A percentile compares a stretch with the other conserved stretches of the same genome.
phyloP scores from a whole-genome alignment of 768 basidiomycete species.

The Lepiota brunneoincarnata region DNA sequence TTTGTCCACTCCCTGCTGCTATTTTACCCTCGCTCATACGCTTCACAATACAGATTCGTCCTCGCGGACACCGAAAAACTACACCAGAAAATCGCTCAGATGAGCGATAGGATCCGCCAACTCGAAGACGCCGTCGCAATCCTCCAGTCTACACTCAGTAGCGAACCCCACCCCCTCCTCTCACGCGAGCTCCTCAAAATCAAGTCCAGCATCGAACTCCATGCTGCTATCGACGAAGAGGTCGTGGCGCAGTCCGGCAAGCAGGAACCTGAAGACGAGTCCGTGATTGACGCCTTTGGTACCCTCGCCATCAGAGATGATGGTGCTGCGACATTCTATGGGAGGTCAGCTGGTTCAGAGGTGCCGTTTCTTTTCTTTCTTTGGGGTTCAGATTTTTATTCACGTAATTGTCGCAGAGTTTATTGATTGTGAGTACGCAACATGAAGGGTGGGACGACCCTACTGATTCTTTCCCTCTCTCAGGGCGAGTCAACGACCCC shows the following conservation, averaged over 20 bases:
- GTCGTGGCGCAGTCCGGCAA: slow-evolving; percentile 39
- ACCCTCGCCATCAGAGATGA: slow-evolving; percentile 68
- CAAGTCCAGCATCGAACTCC: slow-evolving; percentile 68
- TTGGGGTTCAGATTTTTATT: too few species aligned
- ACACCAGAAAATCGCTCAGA: slow-evolving; percentile 62
- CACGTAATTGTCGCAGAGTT: slow-evolving; percentile 34
- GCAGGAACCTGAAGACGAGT: slow-evolving; percentile 36
- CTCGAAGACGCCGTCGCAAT: slow-evolving; percentile 67
- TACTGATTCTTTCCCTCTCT: neutral
- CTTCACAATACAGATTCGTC: slow-evolving; percentile 48
- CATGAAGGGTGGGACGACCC: neutral
- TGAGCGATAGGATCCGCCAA: slow-evolving; percentile 70
- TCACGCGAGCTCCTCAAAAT: slow-evolving; percentile 57
- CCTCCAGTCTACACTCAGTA: slow-evolving; percentile 45
- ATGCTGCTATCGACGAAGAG: slow-evolving; percentile 46
- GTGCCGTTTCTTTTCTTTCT: slow-evolving; percentile 28
- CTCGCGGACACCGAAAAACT: slow-evolving; percentile 70
- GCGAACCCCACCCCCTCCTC: slow-evolving; percentile 59
- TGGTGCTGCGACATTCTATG: slow-evolving; percentile 69
- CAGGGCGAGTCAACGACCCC: slow-evolving; percentile 12
- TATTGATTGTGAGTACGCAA: slow-evolving; percentile 47
- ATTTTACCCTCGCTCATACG: slow-evolving; percentile 2
- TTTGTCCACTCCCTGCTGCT: slow-evolving; percentile 25
- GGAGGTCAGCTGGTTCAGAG: slow-evolving; percentile 71
- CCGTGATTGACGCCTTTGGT: slow-evolving; percentile 68